phyloP scores from a whole-genome alignment of 306 rosid genomes.

The Trichosanthes cucumerina region DNA sequence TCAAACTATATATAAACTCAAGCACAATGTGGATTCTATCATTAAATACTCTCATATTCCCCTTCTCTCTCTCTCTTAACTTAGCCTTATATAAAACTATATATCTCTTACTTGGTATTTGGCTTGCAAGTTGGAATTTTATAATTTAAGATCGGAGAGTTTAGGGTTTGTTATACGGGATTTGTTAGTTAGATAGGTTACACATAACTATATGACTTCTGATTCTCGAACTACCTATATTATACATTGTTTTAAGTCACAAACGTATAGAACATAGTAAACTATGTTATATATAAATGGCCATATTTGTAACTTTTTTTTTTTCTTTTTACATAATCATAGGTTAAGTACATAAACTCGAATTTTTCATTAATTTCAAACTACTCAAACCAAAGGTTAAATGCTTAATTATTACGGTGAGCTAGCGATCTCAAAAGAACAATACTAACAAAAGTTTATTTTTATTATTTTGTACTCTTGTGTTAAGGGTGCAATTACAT shows the following conservation, averaged over 20 bases:
- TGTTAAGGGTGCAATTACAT: too few species aligned
- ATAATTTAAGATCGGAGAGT: not conserved
- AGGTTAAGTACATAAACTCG: too few species aligned
- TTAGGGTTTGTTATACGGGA: not conserved
- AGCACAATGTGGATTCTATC: not conserved
- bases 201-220: not conserved
- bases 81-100: not conserved
- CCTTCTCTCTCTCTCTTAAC: not conserved
- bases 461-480: too few species aligned
- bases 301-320: too few species aligned
- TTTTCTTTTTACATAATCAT: not conserved
- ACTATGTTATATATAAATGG: not conserved
- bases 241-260: not conserved
- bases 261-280: too few species aligned
- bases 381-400: too few species aligned
- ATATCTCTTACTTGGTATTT: not conserved
- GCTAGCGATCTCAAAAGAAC: too few species aligned
- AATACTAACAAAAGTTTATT: too few species aligned
- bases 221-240: not conserved
- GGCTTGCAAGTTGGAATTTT: not conserved
- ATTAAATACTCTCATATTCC: conserved; percentile 1
- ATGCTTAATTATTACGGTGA: too few species aligned
- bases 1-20: not conserved
- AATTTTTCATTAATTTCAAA: too few species aligned
- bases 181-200: not conserved